These are phyloP conservation scores for Fraxinus pennsylvanica DNA, from an alignment of 257 asterid species.

Conservation along the genomic window DNA sequence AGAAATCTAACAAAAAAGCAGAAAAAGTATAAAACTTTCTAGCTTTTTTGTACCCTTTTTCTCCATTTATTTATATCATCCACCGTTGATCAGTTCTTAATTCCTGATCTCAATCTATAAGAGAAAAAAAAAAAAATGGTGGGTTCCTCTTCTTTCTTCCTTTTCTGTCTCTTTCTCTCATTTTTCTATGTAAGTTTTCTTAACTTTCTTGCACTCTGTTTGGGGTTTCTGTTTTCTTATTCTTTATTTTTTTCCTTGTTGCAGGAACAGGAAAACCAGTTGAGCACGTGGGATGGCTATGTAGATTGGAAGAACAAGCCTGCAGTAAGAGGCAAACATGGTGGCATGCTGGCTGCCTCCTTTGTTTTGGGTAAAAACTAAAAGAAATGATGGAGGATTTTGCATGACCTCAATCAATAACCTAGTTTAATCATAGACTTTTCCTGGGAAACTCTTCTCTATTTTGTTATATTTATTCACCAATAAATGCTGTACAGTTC, in stretches of 20 bases:
- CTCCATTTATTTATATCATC: background rate
- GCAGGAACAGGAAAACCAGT: constrained; percentile 42
- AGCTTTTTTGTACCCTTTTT: constrained; percentile 1
- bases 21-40: background rate
- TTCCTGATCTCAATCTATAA: background rate
- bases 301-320: constrained; percentile 76
- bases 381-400: constrained; percentile 31
- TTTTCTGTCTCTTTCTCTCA: background rate
- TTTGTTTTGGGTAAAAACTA: constrained; percentile 70
- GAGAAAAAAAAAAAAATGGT: constrained; percentile 20
- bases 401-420: constrained; percentile 43
- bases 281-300: constrained; percentile 71
- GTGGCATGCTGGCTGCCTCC: constrained; percentile 87
- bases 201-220: background rate
- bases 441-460: too few species aligned
- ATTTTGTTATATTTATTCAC: background rate
- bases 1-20: background rate
- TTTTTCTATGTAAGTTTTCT: background rate
- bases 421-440: constrained; percentile 15
- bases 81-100: constrained; percentile 21
- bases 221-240: background rate
- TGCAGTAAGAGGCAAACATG: constrained; percentile 64
- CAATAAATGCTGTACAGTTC: background rate
- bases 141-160: constrained; percentile 8
- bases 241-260: too few species aligned